phyloP scores from a whole-genome alignment of 305 asterid species.

The Salvia sclarea region DNA sequence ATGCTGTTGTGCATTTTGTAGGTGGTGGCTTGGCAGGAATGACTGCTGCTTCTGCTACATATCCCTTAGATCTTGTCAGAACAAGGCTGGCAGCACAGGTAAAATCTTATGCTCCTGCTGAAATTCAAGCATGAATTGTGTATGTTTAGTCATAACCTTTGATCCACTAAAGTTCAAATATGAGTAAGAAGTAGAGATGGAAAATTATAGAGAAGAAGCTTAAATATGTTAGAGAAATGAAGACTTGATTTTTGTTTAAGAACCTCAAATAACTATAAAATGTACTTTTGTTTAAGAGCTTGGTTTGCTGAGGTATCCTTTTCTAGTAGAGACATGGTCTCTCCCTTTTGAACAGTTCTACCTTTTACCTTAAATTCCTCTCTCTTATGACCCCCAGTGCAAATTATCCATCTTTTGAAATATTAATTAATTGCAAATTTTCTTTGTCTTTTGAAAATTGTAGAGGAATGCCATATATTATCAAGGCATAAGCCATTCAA shows the following conservation, averaged over 20 bases:
- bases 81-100: conserved; percentile 98
- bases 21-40: conserved; percentile 96
- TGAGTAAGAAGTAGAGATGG: neutral
- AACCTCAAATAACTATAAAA: neutral
- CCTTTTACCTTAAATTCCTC: neutral
- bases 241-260: neutral
- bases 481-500: conserved; percentile 84
- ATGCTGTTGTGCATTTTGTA: conserved; percentile 68
- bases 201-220: neutral
- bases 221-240: no score
- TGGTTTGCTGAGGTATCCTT: neutral
- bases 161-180: neutral
- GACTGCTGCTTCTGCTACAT: conserved; percentile 91
- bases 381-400: neutral
- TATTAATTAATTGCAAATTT: neutral
- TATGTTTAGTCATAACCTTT: neutral
- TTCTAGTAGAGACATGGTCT: conserved; percentile 21
- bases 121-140: neutral
- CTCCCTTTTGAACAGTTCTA: neutral
- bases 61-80: conserved; percentile 93
- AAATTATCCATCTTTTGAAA: neutral
- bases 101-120: neutral
- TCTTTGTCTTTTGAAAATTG: conserved; percentile 31
- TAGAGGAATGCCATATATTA: conserved; percentile 87
- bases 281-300: neutral